Evolutionary conservation across 2,329 filamentous ascomycete species (phyloP).

Genomic region (Pseudocercospora fuligena): DNA sequence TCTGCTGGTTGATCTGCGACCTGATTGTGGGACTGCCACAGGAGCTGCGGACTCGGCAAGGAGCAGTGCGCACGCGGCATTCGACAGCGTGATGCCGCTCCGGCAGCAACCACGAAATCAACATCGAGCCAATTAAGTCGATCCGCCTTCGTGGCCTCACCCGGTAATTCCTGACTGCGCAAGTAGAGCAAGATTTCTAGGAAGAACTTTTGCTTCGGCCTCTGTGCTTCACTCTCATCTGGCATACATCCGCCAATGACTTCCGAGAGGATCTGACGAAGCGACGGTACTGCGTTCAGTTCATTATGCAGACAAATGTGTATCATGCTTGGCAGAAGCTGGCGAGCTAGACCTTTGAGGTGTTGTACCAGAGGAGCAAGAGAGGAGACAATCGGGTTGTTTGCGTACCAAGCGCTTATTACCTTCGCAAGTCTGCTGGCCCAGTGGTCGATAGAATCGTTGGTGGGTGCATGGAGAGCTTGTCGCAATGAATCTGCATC

Average conservation of each 20-base stretch:
- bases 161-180: constrained; percentile 75
- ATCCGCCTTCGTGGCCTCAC: constrained; percentile 78
- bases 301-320: constrained; percentile 79
- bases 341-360: constrained; percentile 72
- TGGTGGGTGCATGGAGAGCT: constrained; percentile 23
- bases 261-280: constrained; percentile 68
- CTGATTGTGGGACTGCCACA: constrained; percentile 15
- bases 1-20: constrained; percentile 33
- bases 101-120: constrained; percentile 71
- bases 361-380: constrained; percentile 68
- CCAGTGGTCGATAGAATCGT: constrained; percentile 32
- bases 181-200: constrained; percentile 85
- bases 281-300: constrained; percentile 62
- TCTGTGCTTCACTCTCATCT: constrained; percentile 51
- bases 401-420: constrained; percentile 58
- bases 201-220: constrained; percentile 71
- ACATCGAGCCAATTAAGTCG: constrained; percentile 84
- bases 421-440: constrained; percentile 31
- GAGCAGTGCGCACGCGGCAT: constrained; percentile 85
- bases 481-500: constrained; percentile 20
- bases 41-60: constrained; percentile 69
- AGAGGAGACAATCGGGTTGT: constrained; percentile 71
- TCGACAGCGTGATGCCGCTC: constrained; percentile 74
- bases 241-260: constrained; percentile 69
- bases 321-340: constrained; percentile 74